phyloP scores from a whole-genome alignment of 805 yeast species.

The Kuraishia hungarica region DNA sequence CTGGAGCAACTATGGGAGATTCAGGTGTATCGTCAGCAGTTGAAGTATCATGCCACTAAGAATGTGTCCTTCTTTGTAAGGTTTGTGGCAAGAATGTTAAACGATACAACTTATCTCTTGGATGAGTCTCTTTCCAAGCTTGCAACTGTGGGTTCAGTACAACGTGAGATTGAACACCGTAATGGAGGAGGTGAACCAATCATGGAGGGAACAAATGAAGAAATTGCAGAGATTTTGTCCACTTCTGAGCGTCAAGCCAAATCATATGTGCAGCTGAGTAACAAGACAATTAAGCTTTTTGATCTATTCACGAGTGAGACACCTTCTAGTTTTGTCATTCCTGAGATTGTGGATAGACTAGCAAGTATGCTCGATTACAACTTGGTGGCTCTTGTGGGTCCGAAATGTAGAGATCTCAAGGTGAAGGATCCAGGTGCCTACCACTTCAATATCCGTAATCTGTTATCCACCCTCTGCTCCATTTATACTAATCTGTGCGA shows the following conservation, averaged over 20 bases:
- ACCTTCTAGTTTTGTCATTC: slow-evolving; percentile 76
- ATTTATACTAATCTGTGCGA: slow-evolving; percentile 66
- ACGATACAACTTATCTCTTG: slow-evolving; percentile 84
- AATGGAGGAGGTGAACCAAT: slow-evolving; percentile 22
- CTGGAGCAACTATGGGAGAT: slow-evolving; percentile 79
- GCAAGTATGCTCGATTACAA: slow-evolving; percentile 96
- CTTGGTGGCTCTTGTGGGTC: slow-evolving; percentile 88
- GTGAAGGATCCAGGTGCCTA: slow-evolving; percentile 80
- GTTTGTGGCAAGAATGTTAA: slow-evolving; percentile 89
- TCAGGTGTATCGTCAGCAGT: slow-evolving; percentile 57
- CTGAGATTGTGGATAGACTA: slow-evolving; percentile 87
- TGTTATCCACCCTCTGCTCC: slow-evolving; percentile 61
- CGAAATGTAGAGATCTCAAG: slow-evolving; percentile 81
- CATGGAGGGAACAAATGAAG: slow-evolving; percentile 50
- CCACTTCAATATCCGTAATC: slow-evolving; percentile 69
- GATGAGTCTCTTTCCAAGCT: slow-evolving; percentile 86
- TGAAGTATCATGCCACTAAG: slow-evolving; percentile 55
- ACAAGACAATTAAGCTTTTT: slow-evolving; percentile 73
- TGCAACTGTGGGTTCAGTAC: slow-evolving; percentile 67
- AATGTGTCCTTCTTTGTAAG: slow-evolving; percentile 82
- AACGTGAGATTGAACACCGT: slow-evolving; percentile 52
- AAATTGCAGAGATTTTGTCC: slow-evolving; percentile 44
- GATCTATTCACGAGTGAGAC: slow-evolving; percentile 78
- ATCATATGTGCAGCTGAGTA: slow-evolving; percentile 74
- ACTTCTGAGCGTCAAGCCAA: slow-evolving; percentile 70